A percentile compares a stretch with the other conserved stretches of the same genome.
Evolutionary conservation across 1,284 basidiomycete species (phyloP).

Genomic region (Inonotus hispidus): DNA sequence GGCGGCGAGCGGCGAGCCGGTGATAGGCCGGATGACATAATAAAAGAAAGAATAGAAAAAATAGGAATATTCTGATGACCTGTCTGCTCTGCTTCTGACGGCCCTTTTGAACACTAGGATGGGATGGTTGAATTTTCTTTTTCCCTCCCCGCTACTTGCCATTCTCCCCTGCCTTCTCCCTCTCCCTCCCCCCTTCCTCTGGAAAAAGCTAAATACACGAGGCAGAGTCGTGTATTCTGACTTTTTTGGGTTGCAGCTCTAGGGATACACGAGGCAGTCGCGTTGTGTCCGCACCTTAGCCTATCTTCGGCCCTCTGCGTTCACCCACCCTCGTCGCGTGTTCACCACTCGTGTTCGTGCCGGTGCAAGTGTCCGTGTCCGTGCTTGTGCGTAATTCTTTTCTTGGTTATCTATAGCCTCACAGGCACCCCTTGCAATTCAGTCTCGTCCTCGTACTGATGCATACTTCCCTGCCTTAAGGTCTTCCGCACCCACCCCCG

Average conservation of each 20-base stretch:
- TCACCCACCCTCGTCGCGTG: not conserved
- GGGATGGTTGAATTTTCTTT: not conserved
- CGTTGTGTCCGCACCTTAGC: not conserved
- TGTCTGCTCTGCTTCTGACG: too few species aligned
- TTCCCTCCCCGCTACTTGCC: not conserved
- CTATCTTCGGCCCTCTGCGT: not conserved
- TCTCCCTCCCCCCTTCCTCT: not conserved
- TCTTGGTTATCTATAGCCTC: not conserved
- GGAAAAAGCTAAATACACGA: slow-evolving; percentile 10
- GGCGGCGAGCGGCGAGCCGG: too few species aligned
- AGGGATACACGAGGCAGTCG: slow-evolving; percentile 8
- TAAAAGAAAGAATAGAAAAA: not conserved
- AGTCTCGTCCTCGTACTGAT: not conserved
- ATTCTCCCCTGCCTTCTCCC: not conserved
- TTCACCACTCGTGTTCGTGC: not conserved
- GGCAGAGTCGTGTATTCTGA: slow-evolving; percentile 5
- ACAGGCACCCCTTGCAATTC: not conserved
- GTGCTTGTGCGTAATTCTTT: not conserved
- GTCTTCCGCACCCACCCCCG: not conserved
- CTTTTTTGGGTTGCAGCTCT: not conserved
- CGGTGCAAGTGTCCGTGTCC: not conserved
- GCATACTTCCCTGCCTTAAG: not conserved
- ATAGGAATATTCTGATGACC: not conserved
- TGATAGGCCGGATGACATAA: not conserved
- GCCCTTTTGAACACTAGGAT: too few species aligned